Evolutionary conservation across 176 grass and related monocot species (phyloP).

Genomic region (Oryza meridionalis): DNA sequence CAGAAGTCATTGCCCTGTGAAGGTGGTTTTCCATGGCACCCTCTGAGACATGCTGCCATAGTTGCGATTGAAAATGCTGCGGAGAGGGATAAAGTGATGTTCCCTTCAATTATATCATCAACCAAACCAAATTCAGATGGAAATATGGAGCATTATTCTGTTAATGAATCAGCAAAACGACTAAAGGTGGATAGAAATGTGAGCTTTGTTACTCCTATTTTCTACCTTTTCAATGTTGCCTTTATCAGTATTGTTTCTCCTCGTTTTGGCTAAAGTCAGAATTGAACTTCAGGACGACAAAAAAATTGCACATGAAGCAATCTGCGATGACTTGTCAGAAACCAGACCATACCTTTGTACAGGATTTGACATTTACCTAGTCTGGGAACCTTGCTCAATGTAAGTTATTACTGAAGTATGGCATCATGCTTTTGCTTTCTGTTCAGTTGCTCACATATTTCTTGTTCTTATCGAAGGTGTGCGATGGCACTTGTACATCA

Average conservation of each 20-base stretch:
- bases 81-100: constrained; percentile 63
- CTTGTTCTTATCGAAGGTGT: constrained; percentile 68
- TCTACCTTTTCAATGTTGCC: background rate
- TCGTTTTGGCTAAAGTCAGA: background rate
- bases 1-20: constrained; percentile 29
- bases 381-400: constrained; percentile 92
- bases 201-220: constrained; percentile 33
- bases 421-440: background rate
- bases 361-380: constrained; percentile 91
- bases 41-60: constrained; percentile 76
- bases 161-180: constrained; percentile 67
- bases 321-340: constrained; percentile 39
- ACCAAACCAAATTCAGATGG: constrained; percentile 30
- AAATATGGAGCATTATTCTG: constrained; percentile 36
- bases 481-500: constrained; percentile 98
- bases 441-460: background rate
- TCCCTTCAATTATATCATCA: constrained; percentile 38
- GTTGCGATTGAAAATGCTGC: constrained; percentile 91
- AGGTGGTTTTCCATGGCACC: constrained; percentile 73
- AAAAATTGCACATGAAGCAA: constrained; percentile 29
- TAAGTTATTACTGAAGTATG: constrained; percentile 40
- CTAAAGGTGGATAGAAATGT: constrained; percentile 63
- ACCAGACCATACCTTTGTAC: constrained; percentile 85
- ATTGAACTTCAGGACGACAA: constrained; percentile 46
- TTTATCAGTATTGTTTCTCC: background rate